Base-by-base conservation (phyloP, 345 rosid species). In the Lepidium africanum region DNA sequence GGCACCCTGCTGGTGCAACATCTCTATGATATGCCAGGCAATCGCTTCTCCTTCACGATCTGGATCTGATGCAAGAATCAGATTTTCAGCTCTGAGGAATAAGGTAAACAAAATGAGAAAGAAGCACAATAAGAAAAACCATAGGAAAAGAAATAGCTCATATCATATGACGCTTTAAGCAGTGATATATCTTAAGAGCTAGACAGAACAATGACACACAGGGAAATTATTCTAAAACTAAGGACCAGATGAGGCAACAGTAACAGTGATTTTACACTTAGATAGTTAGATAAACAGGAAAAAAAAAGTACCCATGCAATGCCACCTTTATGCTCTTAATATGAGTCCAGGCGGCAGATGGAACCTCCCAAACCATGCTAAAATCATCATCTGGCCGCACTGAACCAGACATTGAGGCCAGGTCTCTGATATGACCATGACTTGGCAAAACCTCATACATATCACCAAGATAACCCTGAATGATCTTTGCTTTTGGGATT, bases 31-130 rank as follows among this genome's bases (percentile, higher is more conserved):
- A 85, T 91, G 99, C 99, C 99, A 94, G 63, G 99, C 90, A 79
- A 91, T 94, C 77, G 99, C 99, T 85, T 94, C 99, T 71, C 99
- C 97, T 85, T 94, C 99, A 65, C 99, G 93, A 81, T 94, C 99
- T 65, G 99, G 99, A 82, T 91, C 99, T 70, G 99, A 89, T 52
- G 99, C 99, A 78, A 94, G 96, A 75, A 94, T 83, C 76, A 94
- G 85, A 82, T 83, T 89, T 79, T 91, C 86, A 79, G 97, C 93
- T 73, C 99, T 94, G 99, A 76, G 76, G 69, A 78, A 70, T 72
- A 83, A 65, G 68, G 63, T 73, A 80, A 68, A 61, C 70, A 80
- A 42, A 72, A 77, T 63, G 51, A 71, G 12, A 77, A 51, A 80
- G 76, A 77, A 70, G 49, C 48, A 69, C 51, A 70, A 43, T 48